Percentiles rank a stretch among this genome's conserved stretches.
Evolutionary conservation across 371 early-diverging fungal genomes (phyloP).

Genomic region (Basidiobolus meristosporus): DNA sequence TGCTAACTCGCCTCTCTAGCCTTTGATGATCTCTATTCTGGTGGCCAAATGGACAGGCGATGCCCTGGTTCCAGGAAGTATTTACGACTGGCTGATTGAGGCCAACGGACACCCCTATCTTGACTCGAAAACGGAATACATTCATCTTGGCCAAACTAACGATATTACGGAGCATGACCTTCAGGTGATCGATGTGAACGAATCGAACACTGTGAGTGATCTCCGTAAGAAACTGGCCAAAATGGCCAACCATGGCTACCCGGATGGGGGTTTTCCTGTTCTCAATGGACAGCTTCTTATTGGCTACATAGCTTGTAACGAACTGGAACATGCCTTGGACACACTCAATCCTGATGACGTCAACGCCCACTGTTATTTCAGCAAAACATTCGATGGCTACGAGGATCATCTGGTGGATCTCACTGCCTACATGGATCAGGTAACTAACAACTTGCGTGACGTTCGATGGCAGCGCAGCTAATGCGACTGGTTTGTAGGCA

Average conservation of each 20-base stretch:
- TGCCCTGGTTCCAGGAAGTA: constrained; percentile 30
- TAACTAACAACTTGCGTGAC: constrained; percentile 4
- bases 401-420: constrained; percentile 22
- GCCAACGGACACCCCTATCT: constrained; percentile 47
- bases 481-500: constrained; percentile 17
- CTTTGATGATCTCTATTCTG: constrained; percentile 57
- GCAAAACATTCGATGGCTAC: neutral
- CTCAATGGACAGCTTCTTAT: constrained; percentile 44
- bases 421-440: constrained; percentile 55
- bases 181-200: constrained; percentile 36
- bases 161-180: constrained; percentile 21
- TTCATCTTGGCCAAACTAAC: constrained; percentile 20
- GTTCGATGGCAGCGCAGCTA: neutral
- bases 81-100: constrained; percentile 45
- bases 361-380: constrained; percentile 3
- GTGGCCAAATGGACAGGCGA: constrained; percentile 53
- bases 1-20: constrained; percentile 8
- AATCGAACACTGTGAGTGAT: constrained; percentile 27
- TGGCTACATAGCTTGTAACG: constrained; percentile 71
- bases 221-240: constrained; percentile 27
- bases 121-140: constrained; percentile 37
- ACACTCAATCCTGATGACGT: neutral
- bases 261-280: constrained; percentile 73
- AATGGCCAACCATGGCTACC: constrained; percentile 22
- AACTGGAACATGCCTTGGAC: constrained; percentile 45